A percentile compares a stretch with the other conserved stretches of the same genome.
These are phyloP conservation scores for Coemansia sp. DNA, from an alignment of 192 early-diverging fungal genomes.

Conservation along the genomic window DNA sequence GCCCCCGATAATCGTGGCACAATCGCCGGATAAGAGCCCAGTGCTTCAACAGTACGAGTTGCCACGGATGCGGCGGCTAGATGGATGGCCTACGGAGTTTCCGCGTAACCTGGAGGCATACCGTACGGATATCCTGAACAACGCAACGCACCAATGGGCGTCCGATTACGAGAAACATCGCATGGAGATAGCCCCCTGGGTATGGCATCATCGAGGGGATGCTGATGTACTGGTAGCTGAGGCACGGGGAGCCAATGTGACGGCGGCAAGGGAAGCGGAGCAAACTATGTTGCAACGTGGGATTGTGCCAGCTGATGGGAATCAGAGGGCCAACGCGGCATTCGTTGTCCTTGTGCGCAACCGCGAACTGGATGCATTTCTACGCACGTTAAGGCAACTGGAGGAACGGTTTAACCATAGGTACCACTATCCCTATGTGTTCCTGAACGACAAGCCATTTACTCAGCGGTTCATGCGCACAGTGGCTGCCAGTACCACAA, in stretches of 20 bases:
- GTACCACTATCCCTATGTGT: conserved; percentile 71
- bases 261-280: neutral
- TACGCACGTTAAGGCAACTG: conserved; percentile 55
- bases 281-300: conserved; percentile 18
- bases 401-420: conserved; percentile 66
- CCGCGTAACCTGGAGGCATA: conserved; percentile 30
- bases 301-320: conserved; percentile 9
- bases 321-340: conserved; percentile 28
- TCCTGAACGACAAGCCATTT: conserved; percentile 69
- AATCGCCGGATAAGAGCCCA: no score
- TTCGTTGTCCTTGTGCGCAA: conserved; percentile 62
- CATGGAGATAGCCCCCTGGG: conserved; percentile 54
- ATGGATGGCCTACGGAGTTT: conserved; percentile 45
- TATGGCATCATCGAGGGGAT: conserved; percentile 50
- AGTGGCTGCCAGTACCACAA: conserved; percentile 48
- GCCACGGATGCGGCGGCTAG: conserved; percentile 19
- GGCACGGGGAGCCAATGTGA: neutral
- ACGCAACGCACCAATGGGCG: conserved; percentile 9
- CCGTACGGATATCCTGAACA: conserved; percentile 19
- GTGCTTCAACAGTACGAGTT: neutral
- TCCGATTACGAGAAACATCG: conserved; percentile 20
- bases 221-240: conserved; percentile 21
- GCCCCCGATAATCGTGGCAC: no score
- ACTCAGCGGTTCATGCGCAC: conserved; percentile 55
- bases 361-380: conserved; percentile 55